Conservation (phyloP, 345 rosid genomes). For the Citrus reticulata region DNA sequence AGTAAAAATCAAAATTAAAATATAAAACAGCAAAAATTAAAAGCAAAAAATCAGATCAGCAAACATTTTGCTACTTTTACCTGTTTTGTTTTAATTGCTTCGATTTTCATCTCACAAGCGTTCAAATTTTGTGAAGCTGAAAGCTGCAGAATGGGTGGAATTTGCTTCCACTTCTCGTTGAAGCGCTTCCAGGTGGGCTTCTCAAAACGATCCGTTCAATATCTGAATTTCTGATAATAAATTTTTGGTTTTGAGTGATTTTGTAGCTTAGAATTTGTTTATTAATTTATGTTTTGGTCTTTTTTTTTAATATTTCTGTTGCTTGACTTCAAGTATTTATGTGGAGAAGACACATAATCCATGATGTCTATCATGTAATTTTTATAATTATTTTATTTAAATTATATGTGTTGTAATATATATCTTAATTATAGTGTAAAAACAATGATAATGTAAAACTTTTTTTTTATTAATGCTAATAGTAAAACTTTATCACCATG, state of each 20-base stretch:
- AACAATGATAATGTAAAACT: too few relatives aligned
- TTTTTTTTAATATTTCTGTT: background rate
- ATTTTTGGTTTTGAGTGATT: background rate
- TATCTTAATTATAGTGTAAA: too few relatives aligned
- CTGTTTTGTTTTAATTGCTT: background rate
- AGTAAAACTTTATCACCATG: too few relatives aligned
- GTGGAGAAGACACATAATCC: too few relatives aligned
- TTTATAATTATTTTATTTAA: too few relatives aligned
- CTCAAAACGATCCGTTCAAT: background rate
- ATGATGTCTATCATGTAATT: too few relatives aligned
- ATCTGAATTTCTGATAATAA: background rate
- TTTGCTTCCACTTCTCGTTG: slow-evolving; percentile 23
- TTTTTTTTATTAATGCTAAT: too few relatives aligned
- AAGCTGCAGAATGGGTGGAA: slow-evolving; percentile 25
- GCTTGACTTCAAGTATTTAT: too few relatives aligned
- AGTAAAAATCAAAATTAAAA: too few relatives aligned
- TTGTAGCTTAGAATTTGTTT: background rate
- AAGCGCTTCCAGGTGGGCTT: slow-evolving; percentile 32
- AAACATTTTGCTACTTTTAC: background rate
- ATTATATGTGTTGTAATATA: too few relatives aligned
- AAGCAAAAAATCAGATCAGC: background rate
- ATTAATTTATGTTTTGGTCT: background rate
- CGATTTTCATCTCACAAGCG: background rate
- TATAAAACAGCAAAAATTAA: background rate
- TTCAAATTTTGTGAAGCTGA: background rate